Conservation (phyloP, 345 rosid genomes). For the Salix arbutifolia region DNA sequence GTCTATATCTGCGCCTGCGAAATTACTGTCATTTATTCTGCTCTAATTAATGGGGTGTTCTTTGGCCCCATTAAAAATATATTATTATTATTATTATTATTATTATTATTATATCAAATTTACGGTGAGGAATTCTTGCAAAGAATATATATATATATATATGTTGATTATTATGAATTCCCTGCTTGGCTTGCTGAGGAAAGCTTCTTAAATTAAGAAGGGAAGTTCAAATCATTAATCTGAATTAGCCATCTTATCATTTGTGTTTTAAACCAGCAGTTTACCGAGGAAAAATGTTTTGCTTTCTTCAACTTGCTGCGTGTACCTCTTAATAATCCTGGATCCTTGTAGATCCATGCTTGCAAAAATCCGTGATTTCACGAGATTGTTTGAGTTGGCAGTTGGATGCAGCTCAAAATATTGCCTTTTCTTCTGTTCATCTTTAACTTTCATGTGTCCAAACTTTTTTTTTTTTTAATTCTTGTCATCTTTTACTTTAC, state of each 20-base stretch:
- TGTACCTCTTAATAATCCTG: background rate
- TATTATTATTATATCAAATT: no score
- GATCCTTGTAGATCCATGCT: slow-evolving; percentile 22
- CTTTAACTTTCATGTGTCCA: slow-evolving; percentile 34
- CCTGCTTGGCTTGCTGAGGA: background rate
- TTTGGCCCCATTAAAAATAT: background rate
- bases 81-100: no score
- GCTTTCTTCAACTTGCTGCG: background rate
- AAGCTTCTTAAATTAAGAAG: background rate
- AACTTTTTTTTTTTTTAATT: slow-evolving; percentile 15
- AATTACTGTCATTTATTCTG: background rate
- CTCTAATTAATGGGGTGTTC: background rate
- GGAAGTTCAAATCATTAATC: background rate
- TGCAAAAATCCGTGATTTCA: slow-evolving; percentile 43
- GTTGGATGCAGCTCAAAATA: slow-evolving; percentile 34
- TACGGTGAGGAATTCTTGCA: no score
- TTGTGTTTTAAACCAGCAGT: background rate
- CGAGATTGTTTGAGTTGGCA: slow-evolving; percentile 38
- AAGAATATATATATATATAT: no score
- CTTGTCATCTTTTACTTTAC: slow-evolving; percentile 7
- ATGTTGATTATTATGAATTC: background rate
- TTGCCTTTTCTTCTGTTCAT: slow-evolving; percentile 19
- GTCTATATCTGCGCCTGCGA: background rate
- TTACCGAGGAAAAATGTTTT: background rate
- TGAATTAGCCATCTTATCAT: background rate